Base-by-base conservation (phyloP, 345 rosid genomes). In the Salix purpurea region DNA sequence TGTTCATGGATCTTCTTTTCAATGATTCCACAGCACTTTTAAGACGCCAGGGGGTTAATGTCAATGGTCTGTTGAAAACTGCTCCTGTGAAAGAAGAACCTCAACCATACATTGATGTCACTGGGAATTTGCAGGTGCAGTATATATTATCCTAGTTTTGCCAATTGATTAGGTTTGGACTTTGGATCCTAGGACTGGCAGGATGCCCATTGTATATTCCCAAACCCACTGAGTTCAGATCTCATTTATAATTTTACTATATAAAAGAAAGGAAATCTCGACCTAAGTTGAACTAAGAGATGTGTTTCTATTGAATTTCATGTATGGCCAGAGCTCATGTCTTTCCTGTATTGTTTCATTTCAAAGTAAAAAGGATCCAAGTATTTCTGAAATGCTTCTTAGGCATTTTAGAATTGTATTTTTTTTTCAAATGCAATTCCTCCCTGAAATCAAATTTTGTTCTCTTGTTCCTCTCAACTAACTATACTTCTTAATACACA, bases 51-150 rank as follows among this genome's bases (percentile, higher is more conserved):
- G 99, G 99, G 82, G 86, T 96, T 71, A 91, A 94, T 84, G 97
- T 96, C 74, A 85, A 89, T 81, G 99, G 99, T 69, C 80, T 91
- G 46, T 79, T 96, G 83, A 96, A 94, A 82, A 87, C 95, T 67
- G 87, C 90, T 80, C 89, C 98, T 61, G 85, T 82, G n/a, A 88
- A 91, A 84, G 98, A 92, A 78, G 97, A 96, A 79, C 90, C 95
- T 62, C 89, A 91, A 79, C 91, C 97, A 60, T 84, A 83, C 77
- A 93, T 96, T 86, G 99, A 96, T 76, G 90, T 92, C 85, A 92
- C 99, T 11, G 99, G 99, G 84, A 84, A 88, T 85, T 84, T 94
- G 75, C 98, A 94, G 97, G 99, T 96, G 77, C 79, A 74, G n/a
- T 74, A 19, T 76, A 28, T 70, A 11, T 54, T 44, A 42, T 48